Conservation (phyloP, 495 filamentous ascomycete species). For the Xylaria palmicola region DNA sequence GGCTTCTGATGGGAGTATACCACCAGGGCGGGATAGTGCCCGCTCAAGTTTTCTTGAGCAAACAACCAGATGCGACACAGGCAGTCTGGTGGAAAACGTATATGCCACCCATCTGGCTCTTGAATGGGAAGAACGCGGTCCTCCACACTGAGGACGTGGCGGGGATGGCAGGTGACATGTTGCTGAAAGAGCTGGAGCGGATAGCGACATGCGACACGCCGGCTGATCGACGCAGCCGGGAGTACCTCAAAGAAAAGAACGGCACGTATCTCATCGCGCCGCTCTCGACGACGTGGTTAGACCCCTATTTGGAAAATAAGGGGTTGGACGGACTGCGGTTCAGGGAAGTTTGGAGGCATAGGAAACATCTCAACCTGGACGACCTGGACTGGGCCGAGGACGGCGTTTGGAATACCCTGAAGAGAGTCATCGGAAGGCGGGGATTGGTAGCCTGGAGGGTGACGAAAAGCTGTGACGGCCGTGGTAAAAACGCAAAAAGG, state of each 20-base stretch:
- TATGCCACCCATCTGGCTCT: slow-evolving; percentile 86
- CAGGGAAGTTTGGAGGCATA: slow-evolving; percentile 69
- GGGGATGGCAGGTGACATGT: slow-evolving; percentile 63
- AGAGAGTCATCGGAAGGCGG: slow-evolving; percentile 72
- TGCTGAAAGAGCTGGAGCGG: slow-evolving; percentile 59
- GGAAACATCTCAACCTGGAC: slow-evolving; percentile 81
- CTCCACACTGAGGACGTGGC: slow-evolving; percentile 78
- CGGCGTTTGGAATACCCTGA: slow-evolving; percentile 72
- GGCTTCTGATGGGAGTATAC: slow-evolving; percentile 83
- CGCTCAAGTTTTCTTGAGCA: slow-evolving; percentile 65
- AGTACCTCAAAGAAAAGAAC: slow-evolving; percentile 51
- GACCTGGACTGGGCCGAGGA: slow-evolving; percentile 89
- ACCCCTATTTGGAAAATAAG: slow-evolving; percentile 55
- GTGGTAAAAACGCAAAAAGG: neutral
- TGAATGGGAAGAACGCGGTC: slow-evolving; percentile 70
- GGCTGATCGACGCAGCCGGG: slow-evolving; percentile 47
- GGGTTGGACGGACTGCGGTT: slow-evolving; percentile 51
- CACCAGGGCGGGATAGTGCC: slow-evolving; percentile 93
- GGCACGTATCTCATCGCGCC: slow-evolving; percentile 68
- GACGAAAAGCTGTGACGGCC: slow-evolving; percentile 48
- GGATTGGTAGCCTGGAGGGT: slow-evolving; percentile 82
- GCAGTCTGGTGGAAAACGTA: slow-evolving; percentile 99
- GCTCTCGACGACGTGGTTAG: slow-evolving; percentile 69
- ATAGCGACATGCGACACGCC: slow-evolving; percentile 59
- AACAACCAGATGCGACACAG: slow-evolving; percentile 59